Base-by-base conservation (phyloP, 176 grass and related monocot genomes). In the Cenchrus purpureus region DNA sequence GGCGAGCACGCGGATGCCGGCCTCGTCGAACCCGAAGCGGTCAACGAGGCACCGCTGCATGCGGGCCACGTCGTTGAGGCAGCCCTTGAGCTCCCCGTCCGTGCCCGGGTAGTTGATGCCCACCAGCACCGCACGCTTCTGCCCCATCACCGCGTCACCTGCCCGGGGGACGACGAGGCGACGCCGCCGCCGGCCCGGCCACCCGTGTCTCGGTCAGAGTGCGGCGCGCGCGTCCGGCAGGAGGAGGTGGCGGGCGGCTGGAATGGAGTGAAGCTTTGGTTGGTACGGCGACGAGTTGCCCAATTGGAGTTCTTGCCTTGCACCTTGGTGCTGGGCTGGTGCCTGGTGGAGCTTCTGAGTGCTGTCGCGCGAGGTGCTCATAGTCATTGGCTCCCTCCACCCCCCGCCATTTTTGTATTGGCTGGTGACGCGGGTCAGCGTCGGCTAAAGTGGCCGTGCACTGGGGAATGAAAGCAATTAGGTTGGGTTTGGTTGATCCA, bases 61-160 rank as follows among this genome's bases (percentile, higher is more conserved):
- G 73, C 89, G 86, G 66, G 67, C 49, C 63, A 95, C 95, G 85
- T 98, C 95, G 78, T 95, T 98, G 62, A 84, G 87, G 89, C 95
- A 95, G 34, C 91, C 95, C 45, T 84, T 88, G 40, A 98, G 92
- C 91, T 98, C 91, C 19, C 71, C 88, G 49, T 91, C 81, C 19
- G 92, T 95, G 19, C 95, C 95, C 8, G 87, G 79, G 88, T 98
- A 98, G 92, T 91, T 98, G 79, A 88, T 90, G 20, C 95, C 95
- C 70, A 98, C 91, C 75, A 98, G 74, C 28, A 93, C 4, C 17
- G 86, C 93, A 28, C 67, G 86, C 86, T 92, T 95, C 68, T 67
- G 71, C 16, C 85, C 92, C 89, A 94, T 94, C 52, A 52, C 10
- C 42, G 71, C 44, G 14, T 15, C 46, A 32, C 31, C 31, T 14